Percentiles rank a stretch among this genome's conserved stretches.
phyloP scores from a whole-genome alignment of 2,329 filamentous ascomycete genomes.

The Phyllosticta citrichinensis region DNA sequence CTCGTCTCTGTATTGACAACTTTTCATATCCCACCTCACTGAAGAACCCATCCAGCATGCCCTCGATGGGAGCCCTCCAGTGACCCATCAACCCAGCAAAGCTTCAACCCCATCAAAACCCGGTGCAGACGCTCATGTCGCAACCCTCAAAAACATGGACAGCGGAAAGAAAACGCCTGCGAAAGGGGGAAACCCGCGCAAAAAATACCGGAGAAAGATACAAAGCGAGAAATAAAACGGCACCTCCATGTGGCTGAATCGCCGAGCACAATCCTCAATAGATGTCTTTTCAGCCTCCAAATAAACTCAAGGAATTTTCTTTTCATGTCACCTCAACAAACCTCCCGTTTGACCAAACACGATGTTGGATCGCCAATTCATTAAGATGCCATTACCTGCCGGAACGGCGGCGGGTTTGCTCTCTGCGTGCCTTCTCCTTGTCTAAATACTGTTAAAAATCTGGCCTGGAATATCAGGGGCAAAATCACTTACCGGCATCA shows the following conservation, averaged over 20 bases:
- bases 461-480: neutral
- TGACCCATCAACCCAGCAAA: neutral
- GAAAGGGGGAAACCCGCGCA: neutral
- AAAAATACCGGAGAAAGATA: neutral
- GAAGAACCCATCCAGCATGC: neutral
- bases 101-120: neutral
- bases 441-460: slow-evolving; percentile 29
- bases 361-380: neutral
- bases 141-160: neutral
- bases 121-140: neutral
- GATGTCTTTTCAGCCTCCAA: neutral
- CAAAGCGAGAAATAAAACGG: neutral
- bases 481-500: slow-evolving; percentile 54
- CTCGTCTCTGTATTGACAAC: neutral
- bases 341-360: neutral
- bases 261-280: neutral
- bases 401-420: slow-evolving; percentile 56
- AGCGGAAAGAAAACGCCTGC: neutral
- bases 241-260: neutral
- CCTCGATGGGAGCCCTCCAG: neutral
- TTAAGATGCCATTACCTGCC: slow-evolving; percentile 14
- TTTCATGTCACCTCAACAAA: neutral
- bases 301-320: too few species aligned
- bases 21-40: neutral
- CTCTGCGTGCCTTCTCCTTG: slow-evolving; percentile 58